Evolutionary conservation across 192 early-diverging fungal species (phyloP), one percentile per base, ranked within the genome.

Genomic region (Backusella liffmaniae): DNA sequence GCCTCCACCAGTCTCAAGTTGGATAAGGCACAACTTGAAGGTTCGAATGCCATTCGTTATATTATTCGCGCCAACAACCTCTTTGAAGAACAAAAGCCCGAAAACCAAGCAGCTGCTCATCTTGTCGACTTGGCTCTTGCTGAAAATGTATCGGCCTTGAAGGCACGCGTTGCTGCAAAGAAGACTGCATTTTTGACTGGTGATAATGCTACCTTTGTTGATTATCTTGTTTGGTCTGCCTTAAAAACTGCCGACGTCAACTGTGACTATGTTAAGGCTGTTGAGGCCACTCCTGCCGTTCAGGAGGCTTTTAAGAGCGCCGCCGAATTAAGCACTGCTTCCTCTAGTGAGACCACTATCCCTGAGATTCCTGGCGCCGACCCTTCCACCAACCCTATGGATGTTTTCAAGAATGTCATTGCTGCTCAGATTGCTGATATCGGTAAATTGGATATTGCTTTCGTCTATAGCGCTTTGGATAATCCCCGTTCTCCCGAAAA

Each of bases 341-440:
- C 70, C 30, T 29, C 70, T 35, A 6, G 49, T 66, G 37, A n/a
- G 15, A 26, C 15, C 21, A 37, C 12, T 9, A 65, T 68, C 32
- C 77, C 77, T 30, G n/a, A 49, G 2, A 73, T 80, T 32, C 46
- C 79, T 56, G 88, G 84, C 15, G 81, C 87, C 2, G 82, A 87
- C 71, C 86, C 84, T 15, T 76, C 80, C 15, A 73, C 75, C 0
- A 89, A 89, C 65, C 84, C 83, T 56, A 41, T 90, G 49, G 93
- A 93, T 76, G 76, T 78, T 5, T 95, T 94, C 83, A 91, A 91
- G 66, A 80, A 79, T 44, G 73, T 85, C n/a, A 90, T 94, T 70
- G 85, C 92, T 51, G 72, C 73, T 26, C 87, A 89, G 74, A 62
- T 94, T 21, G 77, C 90, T 21, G 80, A 70, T n/a, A 76, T 95